phyloP scores from a whole-genome alignment of 176 grass and related monocot genomes.

The Thinopyrum elongatum region DNA sequence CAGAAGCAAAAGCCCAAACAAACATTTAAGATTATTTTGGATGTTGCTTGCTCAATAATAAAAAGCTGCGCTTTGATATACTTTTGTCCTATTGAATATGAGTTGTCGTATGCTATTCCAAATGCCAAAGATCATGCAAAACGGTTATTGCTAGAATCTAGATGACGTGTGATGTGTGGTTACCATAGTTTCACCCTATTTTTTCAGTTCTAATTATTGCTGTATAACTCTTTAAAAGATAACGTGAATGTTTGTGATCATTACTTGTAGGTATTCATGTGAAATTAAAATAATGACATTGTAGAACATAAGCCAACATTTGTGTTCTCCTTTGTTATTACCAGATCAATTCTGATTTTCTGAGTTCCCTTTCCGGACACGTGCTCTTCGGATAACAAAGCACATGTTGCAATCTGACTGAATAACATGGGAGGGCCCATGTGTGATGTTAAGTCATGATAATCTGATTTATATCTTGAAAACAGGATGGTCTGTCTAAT shows the following conservation, averaged over 20 bases:
- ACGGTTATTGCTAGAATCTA: too few species aligned
- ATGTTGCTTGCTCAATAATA: too few species aligned
- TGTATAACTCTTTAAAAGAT: background rate
- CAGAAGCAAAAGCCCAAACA: too few species aligned
- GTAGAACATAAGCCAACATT: background rate
- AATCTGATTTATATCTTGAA: background rate
- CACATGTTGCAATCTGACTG: background rate
- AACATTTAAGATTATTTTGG: too few species aligned
- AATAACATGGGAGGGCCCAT: background rate
- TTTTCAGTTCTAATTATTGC: background rate
- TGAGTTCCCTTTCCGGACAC: background rate
- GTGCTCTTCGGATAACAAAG: background rate
- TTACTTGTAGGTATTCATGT: background rate
- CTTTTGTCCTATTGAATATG: too few species aligned
- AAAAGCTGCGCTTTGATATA: too few species aligned
- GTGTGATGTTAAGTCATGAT: background rate
- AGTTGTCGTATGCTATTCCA: too few species aligned
- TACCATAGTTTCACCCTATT: background rate
- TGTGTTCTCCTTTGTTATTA: background rate
- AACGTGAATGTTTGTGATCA: background rate
- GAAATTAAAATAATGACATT: background rate
- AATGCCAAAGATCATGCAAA: too few species aligned
- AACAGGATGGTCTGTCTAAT: background rate
- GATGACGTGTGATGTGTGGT: background rate
- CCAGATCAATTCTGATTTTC: background rate